Base-by-base conservation (phyloP, 2,329 filamentous ascomycete genomes). In the Colletotrichum scovillei region DNA sequence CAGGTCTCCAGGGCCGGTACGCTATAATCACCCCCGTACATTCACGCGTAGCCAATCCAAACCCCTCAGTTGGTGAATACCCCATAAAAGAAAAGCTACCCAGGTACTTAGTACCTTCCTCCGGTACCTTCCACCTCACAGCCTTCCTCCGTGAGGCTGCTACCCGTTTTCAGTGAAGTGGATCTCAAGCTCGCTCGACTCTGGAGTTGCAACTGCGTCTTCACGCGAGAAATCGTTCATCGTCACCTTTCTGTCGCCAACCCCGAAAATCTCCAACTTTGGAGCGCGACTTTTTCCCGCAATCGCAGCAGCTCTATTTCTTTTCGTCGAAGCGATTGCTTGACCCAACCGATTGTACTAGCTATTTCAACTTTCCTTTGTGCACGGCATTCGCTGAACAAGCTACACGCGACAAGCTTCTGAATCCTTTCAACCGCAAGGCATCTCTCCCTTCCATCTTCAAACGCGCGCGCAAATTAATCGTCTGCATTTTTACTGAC, bases 121-220 rank as follows among this genome's bases (percentile, higher is more conserved):
- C 42, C 16, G 19, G 42, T 49, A 49, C 42, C 4, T 49, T 49
- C 42, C 26, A 28, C 38, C 26, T 28, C 6, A 26, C 69, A 74
- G 72, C 72, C 72, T 74, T 73, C 53, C 35, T 74, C 55, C 63
- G 52, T 74, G 58, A 74, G 72, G 72, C 72, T 74, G 72, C 58
- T 72, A 73, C 63, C 52, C 63, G 68, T 52, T 73, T 68, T 42
- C 38, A 42, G 38, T 42, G 63, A 57, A 42, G 72, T 74, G 72
- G 72, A 59, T 67, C 69, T 56, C 30, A 68, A 72, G 68, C 72
- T 49, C 42, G 68, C 72, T 42, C 38, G 16, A 19, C 38, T 74
- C 58, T 30, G 55, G 38, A 63, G 72, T 68, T 60, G 57, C 63
- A 63, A 68, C 72, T 72, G 58, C 72, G 9, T 72, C 35, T 73